Evolutionary conservation across 2,329 filamentous ascomycete species (phyloP).

Genomic region (Phialophora macrospora): DNA sequence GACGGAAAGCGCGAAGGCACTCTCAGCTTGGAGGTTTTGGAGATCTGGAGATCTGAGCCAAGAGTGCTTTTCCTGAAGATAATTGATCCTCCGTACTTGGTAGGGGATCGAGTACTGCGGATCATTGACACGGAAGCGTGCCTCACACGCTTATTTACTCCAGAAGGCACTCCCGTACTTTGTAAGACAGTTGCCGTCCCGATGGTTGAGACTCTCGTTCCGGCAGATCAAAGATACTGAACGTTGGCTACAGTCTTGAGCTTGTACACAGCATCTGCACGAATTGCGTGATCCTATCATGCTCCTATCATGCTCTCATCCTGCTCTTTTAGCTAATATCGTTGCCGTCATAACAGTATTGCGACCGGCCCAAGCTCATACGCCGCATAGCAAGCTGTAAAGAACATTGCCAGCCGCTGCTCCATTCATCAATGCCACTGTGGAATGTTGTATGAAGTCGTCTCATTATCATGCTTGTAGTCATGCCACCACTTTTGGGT

Average conservation of each 20-base stretch:
- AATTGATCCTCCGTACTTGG: neutral
- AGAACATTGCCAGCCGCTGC: neutral
- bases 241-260: neutral
- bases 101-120: neutral
- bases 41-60: neutral
- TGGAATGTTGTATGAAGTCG: neutral
- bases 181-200: neutral
- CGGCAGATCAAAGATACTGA: neutral
- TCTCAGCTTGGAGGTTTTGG: neutral
- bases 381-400: neutral
- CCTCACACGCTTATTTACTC: no score
- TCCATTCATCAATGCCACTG: neutral
- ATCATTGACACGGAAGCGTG: neutral
- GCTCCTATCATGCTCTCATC: neutral
- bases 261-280: neutral
- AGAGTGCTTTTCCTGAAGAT: neutral
- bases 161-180: no score
- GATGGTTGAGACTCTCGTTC: neutral
- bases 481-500: conserved; percentile 1
- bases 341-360: neutral
- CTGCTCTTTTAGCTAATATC: neutral
- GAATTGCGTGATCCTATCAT: neutral
- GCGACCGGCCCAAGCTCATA: neutral
- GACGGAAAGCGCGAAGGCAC: no score
- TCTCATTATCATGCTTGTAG: neutral